Base-by-base conservation (phyloP, 2,329 filamentous ascomycete species). In the Tolypocladium tropicale region DNA sequence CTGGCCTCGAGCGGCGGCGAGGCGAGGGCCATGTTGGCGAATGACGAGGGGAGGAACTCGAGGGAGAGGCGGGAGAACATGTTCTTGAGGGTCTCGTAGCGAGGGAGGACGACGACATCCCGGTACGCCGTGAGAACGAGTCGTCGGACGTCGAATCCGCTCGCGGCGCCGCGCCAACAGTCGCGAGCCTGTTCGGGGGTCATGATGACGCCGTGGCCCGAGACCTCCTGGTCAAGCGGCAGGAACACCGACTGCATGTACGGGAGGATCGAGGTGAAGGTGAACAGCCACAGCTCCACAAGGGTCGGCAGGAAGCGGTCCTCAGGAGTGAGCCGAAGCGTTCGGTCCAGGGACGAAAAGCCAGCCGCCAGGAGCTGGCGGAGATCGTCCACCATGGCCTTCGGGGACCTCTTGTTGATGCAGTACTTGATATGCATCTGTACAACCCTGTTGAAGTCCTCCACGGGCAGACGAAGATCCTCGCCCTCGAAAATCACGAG, bases 171-270 rank as follows among this genome's bases (percentile, higher is more conserved):
- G 32, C 88, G 88, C 91, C 93, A 97, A 65, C 96, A 96, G 58
- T 97, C 93, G 43, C 85, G 84, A 5, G 92, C 88, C 70, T 95
- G 87, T 6, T 90, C 84, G 0, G 81, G 71, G 0, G 81, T 85
- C 81, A 97, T 86, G 55, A 97, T 81, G 0, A 83, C 78, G 18
- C 94, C 94, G 51, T 82, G 81, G 6, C 93, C 94, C 54, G 90
- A 86, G 68, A 99, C 95, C 68, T 99, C 94, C 12, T 96, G 81
- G 66, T 99, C 94, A 1, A 99, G 75, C 0, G 92, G 94, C 2
- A 99, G 76, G 67, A 99, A 96, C 1, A 96, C 92, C 1, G 93
- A 91, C 74, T 97, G 93, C 64, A 99, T 85, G 67, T 96, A 97
- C 0, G 94, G 94, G 6, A 97, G 74, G 39, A 97, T 89, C 7